Evolutionary conservation across 768 basidiomycete genomes (phyloP).

Genomic region (Artomyces pyxidatus): DNA sequence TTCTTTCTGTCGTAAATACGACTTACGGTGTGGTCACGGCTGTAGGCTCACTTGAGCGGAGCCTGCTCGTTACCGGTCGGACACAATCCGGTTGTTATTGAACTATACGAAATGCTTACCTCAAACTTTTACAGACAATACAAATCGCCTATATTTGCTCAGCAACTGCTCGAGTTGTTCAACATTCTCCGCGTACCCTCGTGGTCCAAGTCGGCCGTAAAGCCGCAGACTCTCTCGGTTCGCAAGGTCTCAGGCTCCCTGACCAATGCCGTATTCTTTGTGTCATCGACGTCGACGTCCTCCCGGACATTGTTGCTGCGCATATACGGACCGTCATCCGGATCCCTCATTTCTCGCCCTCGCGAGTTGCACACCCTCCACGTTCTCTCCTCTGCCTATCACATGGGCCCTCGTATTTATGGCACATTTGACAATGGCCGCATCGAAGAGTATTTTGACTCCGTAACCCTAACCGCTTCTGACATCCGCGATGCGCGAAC

Average conservation of each 20-base stretch:
- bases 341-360: slow-evolving; percentile 78
- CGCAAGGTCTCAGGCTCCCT: slow-evolving; percentile 84
- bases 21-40: slow-evolving; percentile 17
- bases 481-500: slow-evolving; percentile 72
- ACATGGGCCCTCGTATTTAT: slow-evolving; percentile 84
- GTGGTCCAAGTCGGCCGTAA: slow-evolving; percentile 46
- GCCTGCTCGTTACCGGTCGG: slow-evolving; percentile 23
- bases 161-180: slow-evolving; percentile 47
- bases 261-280: slow-evolving; percentile 96
- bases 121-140: slow-evolving; percentile 43
- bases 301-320: slow-evolving; percentile 74
- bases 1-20: slow-evolving; percentile 12
- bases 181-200: slow-evolving; percentile 45
- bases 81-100: slow-evolving; percentile 28
- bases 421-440: slow-evolving; percentile 96
- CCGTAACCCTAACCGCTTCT: slow-evolving; percentile 64
- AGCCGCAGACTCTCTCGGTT: slow-evolving; percentile 46
- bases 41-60: slow-evolving; percentile 7
- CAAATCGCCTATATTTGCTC: slow-evolving; percentile 48
- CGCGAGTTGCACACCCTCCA: slow-evolving; percentile 85
- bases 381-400: slow-evolving; percentile 79
- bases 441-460: slow-evolving; percentile 92
- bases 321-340: slow-evolving; percentile 86
- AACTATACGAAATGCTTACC: slow-evolving; percentile 17
- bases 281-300: slow-evolving; percentile 56